Conservation (phyloP, 2,329 filamentous ascomycete genomes). For the Sporothrix sp. region DNA sequence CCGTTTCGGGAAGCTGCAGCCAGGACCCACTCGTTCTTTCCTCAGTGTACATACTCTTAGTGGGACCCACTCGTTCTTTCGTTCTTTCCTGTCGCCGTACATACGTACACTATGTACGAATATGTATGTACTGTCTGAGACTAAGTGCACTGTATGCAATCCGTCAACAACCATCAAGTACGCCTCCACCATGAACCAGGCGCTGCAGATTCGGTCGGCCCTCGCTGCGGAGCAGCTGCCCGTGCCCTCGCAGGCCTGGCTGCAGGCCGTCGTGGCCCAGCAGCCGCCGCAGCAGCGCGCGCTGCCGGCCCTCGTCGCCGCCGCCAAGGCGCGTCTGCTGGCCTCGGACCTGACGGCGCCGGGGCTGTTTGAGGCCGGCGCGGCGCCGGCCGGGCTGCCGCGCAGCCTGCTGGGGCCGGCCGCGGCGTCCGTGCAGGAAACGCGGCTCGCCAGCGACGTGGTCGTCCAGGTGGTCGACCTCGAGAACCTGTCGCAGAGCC, state of each 20-base stretch:
- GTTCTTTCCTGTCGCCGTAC: no score
- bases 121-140: no score
- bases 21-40: no score
- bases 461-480: constrained; percentile 78
- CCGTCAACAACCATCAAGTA: background rate
- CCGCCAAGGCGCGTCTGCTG: constrained; percentile 70
- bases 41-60: no score
- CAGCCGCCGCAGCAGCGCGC: constrained; percentile 28
- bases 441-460: constrained; percentile 49
- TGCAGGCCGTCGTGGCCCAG: constrained; percentile 50
- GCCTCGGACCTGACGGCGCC: constrained; percentile 64
- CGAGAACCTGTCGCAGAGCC: constrained; percentile 68
- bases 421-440: constrained; percentile 40
- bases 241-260: constrained; percentile 46
- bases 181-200: constrained; percentile 24
- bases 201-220: constrained; percentile 41
- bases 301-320: constrained; percentile 63
- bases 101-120: no score
- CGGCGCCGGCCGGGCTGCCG: constrained; percentile 39
- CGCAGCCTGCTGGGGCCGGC: constrained; percentile 10
- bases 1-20: no score
- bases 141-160: background rate
- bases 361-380: constrained; percentile 34
- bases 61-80: no score
- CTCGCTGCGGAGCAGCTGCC: constrained; percentile 46